Base-by-base conservation (phyloP, 768 basidiomycete genomes). In the Boletus sp. region DNA sequence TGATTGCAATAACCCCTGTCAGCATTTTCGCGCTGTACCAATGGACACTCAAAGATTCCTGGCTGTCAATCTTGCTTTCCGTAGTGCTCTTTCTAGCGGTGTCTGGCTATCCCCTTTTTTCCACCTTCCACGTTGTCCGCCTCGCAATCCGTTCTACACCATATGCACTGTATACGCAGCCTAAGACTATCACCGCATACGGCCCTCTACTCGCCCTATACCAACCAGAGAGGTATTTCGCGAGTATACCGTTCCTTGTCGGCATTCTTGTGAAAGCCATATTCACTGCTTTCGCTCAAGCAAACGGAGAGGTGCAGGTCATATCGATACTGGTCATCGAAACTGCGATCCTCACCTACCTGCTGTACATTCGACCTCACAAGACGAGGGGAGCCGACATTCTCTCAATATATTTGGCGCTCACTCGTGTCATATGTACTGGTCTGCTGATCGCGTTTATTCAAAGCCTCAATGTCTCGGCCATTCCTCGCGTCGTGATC, bases 1-100 rank as follows among this genome's bases (percentile, higher is more conserved):
- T 93, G n/a, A 70, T 90, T 42, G 72, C 78, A 25, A 75, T 84
- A 59, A 74, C 82, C 47, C 95, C 95, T 9, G 73, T 93, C 54
- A 70, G 84, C 57, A 81, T 88, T 57, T 91, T 97, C 60, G 76
- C 83, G 8, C 81, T 97, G 64, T 93, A 87, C 69, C 94, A 98
- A 69, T 98, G 94, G 91, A 90, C 89, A 1, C 75, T 94, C 57
- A 74, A 82, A 54, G 93, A 98, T 70, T 94, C 93, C 0, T 93
- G 91, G 87, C 77, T 96, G 3, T 81, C 93, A 0, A 79, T 85
- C 60, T 74, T 96, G 34, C 77, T 98, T 38, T 89, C 93, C 3
- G 87, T 88, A 55, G 63, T 95, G 54, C 69, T 79, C 11, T 74
- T 94, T 66, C 62, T 89, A 43, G 72, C 69, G 43, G 70, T 89